phyloP scores from a whole-genome alignment of 805 yeast species.

The Lipomyces anomalus region DNA sequence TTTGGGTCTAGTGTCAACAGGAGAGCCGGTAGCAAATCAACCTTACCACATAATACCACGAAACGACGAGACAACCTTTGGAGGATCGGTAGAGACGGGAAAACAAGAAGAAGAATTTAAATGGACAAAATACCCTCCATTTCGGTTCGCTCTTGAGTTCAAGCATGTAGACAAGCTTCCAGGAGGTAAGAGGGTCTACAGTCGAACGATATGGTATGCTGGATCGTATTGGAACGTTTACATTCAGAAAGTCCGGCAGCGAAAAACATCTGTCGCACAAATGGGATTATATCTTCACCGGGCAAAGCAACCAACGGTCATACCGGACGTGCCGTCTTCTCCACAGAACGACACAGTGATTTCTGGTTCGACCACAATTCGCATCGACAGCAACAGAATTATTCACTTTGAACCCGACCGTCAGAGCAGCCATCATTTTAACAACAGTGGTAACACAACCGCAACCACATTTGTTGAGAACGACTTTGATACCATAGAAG shows the following conservation, averaged over 20 bases:
- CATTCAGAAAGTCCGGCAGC: conserved; percentile 44
- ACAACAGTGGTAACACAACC: neutral
- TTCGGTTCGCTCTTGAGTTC: conserved; percentile 49
- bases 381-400: neutral
- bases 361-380: neutral
- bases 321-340: conserved; percentile 5
- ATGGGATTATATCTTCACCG: conserved; percentile 54
- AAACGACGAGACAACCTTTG: conserved; percentile 45
- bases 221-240: conserved; percentile 57
- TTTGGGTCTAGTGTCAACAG: conserved; percentile 1
- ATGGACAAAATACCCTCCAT: conserved; percentile 46
- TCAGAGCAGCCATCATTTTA: neutral
- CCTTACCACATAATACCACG: conserved; percentile 29
- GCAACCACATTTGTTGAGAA: neutral
- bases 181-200: conserved; percentile 45
- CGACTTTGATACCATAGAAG: neutral
- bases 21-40: too few relatives aligned
- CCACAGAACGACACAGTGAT: conserved; percentile 1
- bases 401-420: neutral
- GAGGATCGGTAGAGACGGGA: conserved; percentile 38
- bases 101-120: too few relatives aligned
- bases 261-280: conserved; percentile 38
- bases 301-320: conserved; percentile 31
- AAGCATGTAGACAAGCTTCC: conserved; percentile 42
- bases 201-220: conserved; percentile 53